Conservation (phyloP, 2,329 filamentous ascomycete species). For the Metarhizium guizhouense region DNA sequence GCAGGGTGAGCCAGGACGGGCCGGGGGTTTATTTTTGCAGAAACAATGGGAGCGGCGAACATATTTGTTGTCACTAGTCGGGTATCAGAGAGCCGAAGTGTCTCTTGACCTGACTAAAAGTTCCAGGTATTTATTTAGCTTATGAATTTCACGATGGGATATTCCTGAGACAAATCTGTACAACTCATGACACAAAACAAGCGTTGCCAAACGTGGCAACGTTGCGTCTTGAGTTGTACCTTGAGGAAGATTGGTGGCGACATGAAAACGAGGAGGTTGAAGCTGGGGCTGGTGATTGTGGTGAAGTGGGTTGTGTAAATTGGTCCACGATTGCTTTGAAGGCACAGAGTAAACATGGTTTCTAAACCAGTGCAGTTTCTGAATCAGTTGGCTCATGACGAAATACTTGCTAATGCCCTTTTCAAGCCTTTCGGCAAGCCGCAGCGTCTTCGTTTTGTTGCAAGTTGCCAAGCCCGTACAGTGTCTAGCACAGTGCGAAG, state of each 20-base stretch:
- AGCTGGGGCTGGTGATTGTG: too few relatives aligned
- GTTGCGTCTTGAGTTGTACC: background rate
- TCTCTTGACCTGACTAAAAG: constrained; percentile 1
- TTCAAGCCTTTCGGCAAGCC: too few relatives aligned
- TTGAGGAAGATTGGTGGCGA: background rate
- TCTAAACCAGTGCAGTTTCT: too few relatives aligned
- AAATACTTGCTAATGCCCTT: too few relatives aligned
- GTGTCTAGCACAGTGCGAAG: background rate
- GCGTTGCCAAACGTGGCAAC: background rate
- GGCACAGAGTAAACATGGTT: too few relatives aligned
- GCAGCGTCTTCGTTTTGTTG: background rate
- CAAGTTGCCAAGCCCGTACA: background rate
- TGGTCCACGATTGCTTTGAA: too few relatives aligned
- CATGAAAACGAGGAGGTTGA: too few relatives aligned
- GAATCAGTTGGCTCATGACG: too few relatives aligned
- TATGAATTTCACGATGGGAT: constrained; percentile 8
- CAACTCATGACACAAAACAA: background rate
- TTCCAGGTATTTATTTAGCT: constrained; percentile 2
- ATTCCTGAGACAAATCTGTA: background rate
- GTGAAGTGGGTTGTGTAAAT: too few relatives aligned
- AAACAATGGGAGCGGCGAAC: background rate
- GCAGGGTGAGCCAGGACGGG: background rate
- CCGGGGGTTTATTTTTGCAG: background rate
- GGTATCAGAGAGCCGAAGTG: background rate
- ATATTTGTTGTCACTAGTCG: constrained; percentile 6